A percentile compares a stretch with the other conserved stretches of the same genome.
Evolutionary conservation across 73 alveolate genomes (phyloP).

Genomic region (Durusdinium trenchii): DNA sequence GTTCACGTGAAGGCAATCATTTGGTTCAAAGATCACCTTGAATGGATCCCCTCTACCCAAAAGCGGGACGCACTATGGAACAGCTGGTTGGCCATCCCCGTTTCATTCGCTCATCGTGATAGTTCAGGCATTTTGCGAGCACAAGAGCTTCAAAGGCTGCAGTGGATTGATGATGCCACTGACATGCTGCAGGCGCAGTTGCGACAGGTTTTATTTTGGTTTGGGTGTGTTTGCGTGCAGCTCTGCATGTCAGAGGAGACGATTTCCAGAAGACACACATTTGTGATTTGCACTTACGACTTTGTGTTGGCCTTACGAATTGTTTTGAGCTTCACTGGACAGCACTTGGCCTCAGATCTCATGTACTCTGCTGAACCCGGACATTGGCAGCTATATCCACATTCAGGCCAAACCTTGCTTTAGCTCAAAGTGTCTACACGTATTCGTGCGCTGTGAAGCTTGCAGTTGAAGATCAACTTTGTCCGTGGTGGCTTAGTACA

Average conservation of each 20-base stretch:
- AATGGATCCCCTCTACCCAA: no score
- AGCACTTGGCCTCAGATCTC: slow-evolving; percentile 27
- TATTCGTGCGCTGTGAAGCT: background rate
- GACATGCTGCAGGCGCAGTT: slow-evolving; percentile 33
- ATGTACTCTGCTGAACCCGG: slow-evolving; percentile 72
- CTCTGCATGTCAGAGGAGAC: background rate
- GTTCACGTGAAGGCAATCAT: no score
- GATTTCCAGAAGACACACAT: background rate
- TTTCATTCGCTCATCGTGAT: no score
- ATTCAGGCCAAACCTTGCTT: slow-evolving; percentile 19
- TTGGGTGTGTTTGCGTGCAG: background rate
- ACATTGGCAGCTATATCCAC: slow-evolving; percentile 65
- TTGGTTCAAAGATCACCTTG: no score
- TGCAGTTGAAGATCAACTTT: slow-evolving; percentile 82
- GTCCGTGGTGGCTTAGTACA: slow-evolving; percentile 86
- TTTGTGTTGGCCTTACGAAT: background rate
- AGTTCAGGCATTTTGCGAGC: slow-evolving; percentile 49
- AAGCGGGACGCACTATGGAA: no score
- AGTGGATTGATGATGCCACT: slow-evolving; percentile 83
- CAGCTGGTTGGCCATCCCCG: no score
- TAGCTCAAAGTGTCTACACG: background rate
- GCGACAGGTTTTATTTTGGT: background rate
- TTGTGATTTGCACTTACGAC: background rate
- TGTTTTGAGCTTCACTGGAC: background rate
- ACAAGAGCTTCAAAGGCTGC: slow-evolving; percentile 17